Percentiles rank a stretch among this genome's conserved stretches.
phyloP scores from a whole-genome alignment of 768 basidiomycete species.

The Stropharia rugosoannulata region DNA sequence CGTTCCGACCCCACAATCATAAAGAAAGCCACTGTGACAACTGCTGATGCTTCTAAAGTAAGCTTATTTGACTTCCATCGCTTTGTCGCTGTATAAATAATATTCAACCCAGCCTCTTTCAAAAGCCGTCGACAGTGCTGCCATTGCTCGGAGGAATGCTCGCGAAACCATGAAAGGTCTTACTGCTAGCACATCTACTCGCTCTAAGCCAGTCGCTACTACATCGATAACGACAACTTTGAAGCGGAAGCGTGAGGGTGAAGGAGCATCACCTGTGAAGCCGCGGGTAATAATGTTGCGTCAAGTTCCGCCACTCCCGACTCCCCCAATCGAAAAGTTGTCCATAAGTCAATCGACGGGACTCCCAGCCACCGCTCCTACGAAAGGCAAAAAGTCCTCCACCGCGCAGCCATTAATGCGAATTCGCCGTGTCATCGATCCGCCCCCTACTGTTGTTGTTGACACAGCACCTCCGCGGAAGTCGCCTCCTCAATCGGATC shows the following conservation, averaged over 20 bases:
- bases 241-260: slow-evolving; percentile 42
- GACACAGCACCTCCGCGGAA: background rate
- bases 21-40: slow-evolving; percentile 12
- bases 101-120: background rate
- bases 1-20: slow-evolving; percentile 26
- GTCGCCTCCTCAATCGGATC: background rate
- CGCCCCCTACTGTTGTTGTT: slow-evolving; percentile 1
- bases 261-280: slow-evolving; percentile 24
- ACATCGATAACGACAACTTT: slow-evolving; percentile 21
- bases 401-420: slow-evolving; percentile 10
- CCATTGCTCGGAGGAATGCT: slow-evolving; percentile 8
- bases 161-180: slow-evolving; percentile 9
- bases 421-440: slow-evolving; percentile 20
- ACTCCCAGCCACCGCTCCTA: background rate
- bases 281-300: slow-evolving; percentile 26
- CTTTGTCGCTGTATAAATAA: background rate
- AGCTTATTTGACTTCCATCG: background rate
- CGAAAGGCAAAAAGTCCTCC: slow-evolving; percentile 11
- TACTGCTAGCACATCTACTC: slow-evolving; percentile 13
- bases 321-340: slow-evolving; percentile 6
- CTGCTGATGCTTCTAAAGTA: slow-evolving; percentile 20
- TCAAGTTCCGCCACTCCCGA: slow-evolving; percentile 25
- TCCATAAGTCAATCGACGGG: slow-evolving; percentile 3
- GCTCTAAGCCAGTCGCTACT: slow-evolving; percentile 13
- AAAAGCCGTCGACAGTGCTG: slow-evolving; percentile 9